A percentile compares a stretch with the other conserved stretches of the same genome.
Conservation (phyloP, 2,329 filamentous ascomycete genomes). For the Trichoderma harzianum region DNA sequence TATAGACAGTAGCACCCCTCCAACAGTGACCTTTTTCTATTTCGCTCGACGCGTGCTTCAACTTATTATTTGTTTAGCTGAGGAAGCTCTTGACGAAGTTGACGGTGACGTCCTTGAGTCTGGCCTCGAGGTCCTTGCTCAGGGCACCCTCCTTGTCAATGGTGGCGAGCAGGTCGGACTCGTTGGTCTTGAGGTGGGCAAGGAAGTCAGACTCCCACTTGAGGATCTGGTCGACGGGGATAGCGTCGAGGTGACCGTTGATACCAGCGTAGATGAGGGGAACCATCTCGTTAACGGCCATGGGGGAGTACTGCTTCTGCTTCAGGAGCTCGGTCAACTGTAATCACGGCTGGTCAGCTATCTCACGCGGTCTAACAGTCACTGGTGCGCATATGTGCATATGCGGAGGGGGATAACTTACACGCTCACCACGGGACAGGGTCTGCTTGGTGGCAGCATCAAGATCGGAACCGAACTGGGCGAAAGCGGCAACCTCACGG, state of each 20-base stretch:
- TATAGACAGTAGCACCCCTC: slow-evolving; percentile 47
- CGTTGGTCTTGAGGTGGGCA: slow-evolving; percentile 85
- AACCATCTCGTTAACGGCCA: slow-evolving; percentile 99
- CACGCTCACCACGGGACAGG: slow-evolving; percentile 94
- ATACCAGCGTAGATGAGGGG: slow-evolving; percentile 99
- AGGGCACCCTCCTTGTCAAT: slow-evolving; percentile 96
- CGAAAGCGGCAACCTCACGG: slow-evolving; percentile 99
- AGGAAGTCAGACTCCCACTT: slow-evolving; percentile 95
- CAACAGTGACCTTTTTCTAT: slow-evolving; percentile 30
- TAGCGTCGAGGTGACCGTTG: slow-evolving; percentile 86
- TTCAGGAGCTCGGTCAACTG: slow-evolving; percentile 93
- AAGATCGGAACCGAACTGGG: slow-evolving; percentile 99
- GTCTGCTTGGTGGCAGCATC: slow-evolving; percentile 99
- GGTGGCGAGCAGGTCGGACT: slow-evolving; percentile 74
- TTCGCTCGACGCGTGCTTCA: slow-evolving; percentile 28
- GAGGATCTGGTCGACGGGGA: slow-evolving; percentile 89
- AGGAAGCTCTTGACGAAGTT: slow-evolving; percentile 94
- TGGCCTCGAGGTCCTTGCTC: slow-evolving; percentile 88
- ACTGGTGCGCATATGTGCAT: too few relatives aligned
- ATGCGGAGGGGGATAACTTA: slow-evolving; percentile 44
- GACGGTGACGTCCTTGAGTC: slow-evolving; percentile 71
- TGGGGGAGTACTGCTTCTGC: slow-evolving; percentile 99
- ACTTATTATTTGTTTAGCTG: slow-evolving; percentile 43
- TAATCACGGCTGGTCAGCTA: slow-evolving; percentile 23
- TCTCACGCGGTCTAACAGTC: not conserved